Evolutionary conservation across 2,329 filamentous ascomycete species (phyloP), one percentile per base, ranked within the genome.

Genomic region (Fusarium xylarioides): DNA sequence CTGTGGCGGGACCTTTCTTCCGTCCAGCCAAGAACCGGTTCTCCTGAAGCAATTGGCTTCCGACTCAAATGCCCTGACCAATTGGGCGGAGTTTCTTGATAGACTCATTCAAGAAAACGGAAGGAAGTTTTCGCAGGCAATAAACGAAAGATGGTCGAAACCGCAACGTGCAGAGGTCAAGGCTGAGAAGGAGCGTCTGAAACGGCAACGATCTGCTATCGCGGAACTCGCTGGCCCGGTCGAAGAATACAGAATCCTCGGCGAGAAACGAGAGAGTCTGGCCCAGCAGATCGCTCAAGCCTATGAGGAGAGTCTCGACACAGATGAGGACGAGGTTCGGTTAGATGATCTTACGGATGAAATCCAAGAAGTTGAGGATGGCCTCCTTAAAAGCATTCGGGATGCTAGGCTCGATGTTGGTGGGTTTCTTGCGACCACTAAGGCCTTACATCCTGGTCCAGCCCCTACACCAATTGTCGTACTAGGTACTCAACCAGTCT

Each of bases 221-320:
- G 80, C 84, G 37, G 75, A 80, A 16, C 78, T 89, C 7, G 77
- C 79, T 21, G 79, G 74, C 14, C 82, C 85, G n/a, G 79, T 86
- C 63, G 80, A 83, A 28, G 79, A 81, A 5, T 87, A 86, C 65
- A 80, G 81, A 49, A 75, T 80, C 6, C 78, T 89, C 18, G 80
- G 80, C 44, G 79, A 79, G 21, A 83, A 85, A 68, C 83, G 83
- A 49, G 85, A 89, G 65, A 76, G 80, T 11, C 78, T 90, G 28
- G 81, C 86, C 1, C 79, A 84, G 52, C 81, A 83, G 56, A 84
- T 90, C 54, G 82, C 83, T 7, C 81, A 86, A 63, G 85, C 85
- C 1, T 90, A 89, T 68, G 83, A 83, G 19, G 83, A 87, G 15
- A 84, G 84, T 30, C 76, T 86, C 19, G 85, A 89, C 53, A 89